Evolutionary conservation across 768 basidiomycete species (phyloP).

Genomic region (Panaeolus papilionaceus): DNA sequence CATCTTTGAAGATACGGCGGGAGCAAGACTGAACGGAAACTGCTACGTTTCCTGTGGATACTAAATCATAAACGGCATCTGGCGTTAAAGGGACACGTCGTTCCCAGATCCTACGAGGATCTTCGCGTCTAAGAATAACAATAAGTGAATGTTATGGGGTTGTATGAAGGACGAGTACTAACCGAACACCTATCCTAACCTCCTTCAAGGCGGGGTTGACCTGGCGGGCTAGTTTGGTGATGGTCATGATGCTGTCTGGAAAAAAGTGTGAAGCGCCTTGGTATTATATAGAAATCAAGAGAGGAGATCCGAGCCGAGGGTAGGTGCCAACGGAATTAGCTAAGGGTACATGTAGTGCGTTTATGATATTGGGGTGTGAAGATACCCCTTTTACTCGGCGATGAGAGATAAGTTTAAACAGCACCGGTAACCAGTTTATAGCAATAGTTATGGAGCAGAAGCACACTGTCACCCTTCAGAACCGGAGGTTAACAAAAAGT

Average conservation of each 20-base stretch:
- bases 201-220: constrained; percentile 11
- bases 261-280: constrained; percentile 3
- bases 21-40: constrained; percentile 83
- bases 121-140: constrained; percentile 61
- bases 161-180: not conserved
- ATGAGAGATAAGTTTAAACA: constrained; percentile 3
- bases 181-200: constrained; percentile 4
- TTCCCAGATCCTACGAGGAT: constrained; percentile 85
- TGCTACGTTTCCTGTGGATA: constrained; percentile 57
- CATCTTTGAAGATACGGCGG: constrained; percentile 70
- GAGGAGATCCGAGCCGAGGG: constrained; percentile 13
- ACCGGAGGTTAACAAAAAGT: not conserved
- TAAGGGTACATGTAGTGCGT: constrained; percentile 13
- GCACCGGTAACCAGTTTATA: not conserved
- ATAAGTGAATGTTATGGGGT: not conserved
- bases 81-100: constrained; percentile 86
- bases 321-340: constrained; percentile 11
- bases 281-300: constrained; percentile 9
- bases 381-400: constrained; percentile 6
- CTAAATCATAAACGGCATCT: constrained; percentile 66
- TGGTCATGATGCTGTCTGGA: not conserved
- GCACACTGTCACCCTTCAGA: not conserved
- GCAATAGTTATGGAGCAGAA: not conserved
- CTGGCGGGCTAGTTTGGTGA: constrained; percentile 12
- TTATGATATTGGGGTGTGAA: constrained; percentile 10